These are phyloP conservation scores for Annulohypoxylon moriforme DNA, from an alignment of 495 filamentous ascomycete species.

Conservation along the genomic window DNA sequence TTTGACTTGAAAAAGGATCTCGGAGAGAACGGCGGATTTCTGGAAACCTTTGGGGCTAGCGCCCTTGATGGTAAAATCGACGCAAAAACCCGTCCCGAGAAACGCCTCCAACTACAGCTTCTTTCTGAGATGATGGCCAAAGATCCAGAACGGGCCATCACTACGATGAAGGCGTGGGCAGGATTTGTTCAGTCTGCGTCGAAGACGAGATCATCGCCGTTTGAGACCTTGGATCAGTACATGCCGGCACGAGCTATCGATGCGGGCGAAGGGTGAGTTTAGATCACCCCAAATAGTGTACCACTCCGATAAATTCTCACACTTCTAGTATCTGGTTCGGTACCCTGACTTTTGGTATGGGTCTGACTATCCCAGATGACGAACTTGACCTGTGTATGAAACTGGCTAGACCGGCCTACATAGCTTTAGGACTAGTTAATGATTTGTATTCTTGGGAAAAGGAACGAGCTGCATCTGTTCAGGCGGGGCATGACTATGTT, in stretches of 20 bases:
- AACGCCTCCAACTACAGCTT: background rate
- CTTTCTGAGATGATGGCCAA: slow-evolving; percentile 16
- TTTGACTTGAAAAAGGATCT: slow-evolving; percentile 7
- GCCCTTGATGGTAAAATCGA: background rate
- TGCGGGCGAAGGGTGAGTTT: background rate
- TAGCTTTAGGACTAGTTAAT: slow-evolving; percentile 3
- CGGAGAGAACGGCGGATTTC: background rate
- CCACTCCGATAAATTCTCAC: background rate
- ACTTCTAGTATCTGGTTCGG: slow-evolving; percentile 10
- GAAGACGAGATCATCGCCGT: slow-evolving; percentile 1
- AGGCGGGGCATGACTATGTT: background rate
- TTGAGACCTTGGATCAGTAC: slow-evolving; percentile 3
- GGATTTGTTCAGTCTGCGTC: slow-evolving; percentile 5
- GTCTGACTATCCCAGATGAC: slow-evolving; percentile 1
- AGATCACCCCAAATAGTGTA: background rate
- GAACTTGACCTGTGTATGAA: slow-evolving; percentile 11
- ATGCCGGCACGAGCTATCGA: slow-evolving; percentile 7
- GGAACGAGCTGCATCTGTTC: background rate
- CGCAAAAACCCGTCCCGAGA: background rate
- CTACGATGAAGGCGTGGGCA: slow-evolving; percentile 9
- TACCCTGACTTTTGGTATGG: slow-evolving; percentile 1
- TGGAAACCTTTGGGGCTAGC: slow-evolving; percentile 1
- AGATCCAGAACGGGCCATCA: background rate
- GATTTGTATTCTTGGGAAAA: slow-evolving; percentile 7
- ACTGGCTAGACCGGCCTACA: slow-evolving; percentile 1